Base-by-base conservation (phyloP, 2,329 filamentous ascomycete species). In the Penicillium griseofulvum region DNA sequence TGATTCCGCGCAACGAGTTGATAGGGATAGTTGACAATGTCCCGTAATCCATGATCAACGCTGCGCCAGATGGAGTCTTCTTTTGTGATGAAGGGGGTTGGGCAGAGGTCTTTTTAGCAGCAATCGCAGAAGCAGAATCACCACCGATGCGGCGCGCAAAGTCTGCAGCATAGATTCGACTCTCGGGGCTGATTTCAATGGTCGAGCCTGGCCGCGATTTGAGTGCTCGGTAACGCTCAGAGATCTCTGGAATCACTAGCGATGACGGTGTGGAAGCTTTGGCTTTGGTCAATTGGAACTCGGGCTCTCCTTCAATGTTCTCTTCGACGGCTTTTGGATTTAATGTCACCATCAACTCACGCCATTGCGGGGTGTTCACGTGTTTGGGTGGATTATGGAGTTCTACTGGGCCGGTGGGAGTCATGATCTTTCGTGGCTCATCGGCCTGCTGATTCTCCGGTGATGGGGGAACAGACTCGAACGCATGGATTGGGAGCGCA, bases 11-110 rank as follows among this genome's bases (percentile, higher is more conserved):
- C 22, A 99, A 82, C 0, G 91, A 95, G 79, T 96, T 96, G 57
- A 89, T 80, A 3, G 94, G 94, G 46, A 99, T 86, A 0, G 83
- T 89, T 55, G 86, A 80, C 3, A 85, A 74, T 5, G 93, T 89
- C 17, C 94, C 94, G 75, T 99, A 99, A 77, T 99, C 94, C 43
- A 99, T 85, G 64, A 99, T 90, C n/a, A 99, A 80, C 0, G 93
- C 94, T 9, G 92, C 94, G 47, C 94, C 94, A 0, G 86, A 87
- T 1, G 92, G 86, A 0, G 69, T 71, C 0, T 78, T 63, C 68
- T 90, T 92, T 0, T 80, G 76, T 6, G 79, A 62, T 37, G 78
- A 64, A 1, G 74, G 55, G 1, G 60, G 22, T 2, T 53, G n/a
- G 45, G 55, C 37, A 12, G 66, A n/a, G 9, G 33, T 45, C 41